Evolutionary conservation across 2,329 filamentous ascomycete species (phyloP).

Genomic region (Colletotrichum eleusines): DNA sequence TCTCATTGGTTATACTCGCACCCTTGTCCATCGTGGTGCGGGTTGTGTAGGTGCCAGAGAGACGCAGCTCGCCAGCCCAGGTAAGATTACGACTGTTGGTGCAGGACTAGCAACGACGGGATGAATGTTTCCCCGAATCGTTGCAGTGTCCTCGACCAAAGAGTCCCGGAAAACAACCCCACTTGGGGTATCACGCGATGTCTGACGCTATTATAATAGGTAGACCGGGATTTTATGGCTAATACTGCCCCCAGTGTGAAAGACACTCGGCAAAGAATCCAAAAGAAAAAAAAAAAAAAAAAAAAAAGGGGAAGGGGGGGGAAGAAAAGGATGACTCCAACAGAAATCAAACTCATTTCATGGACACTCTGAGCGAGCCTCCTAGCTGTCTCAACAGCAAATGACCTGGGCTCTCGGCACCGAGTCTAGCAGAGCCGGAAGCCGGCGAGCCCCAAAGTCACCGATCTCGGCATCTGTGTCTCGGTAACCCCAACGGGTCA

Average conservation of each 20-base stretch:
- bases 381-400: neutral
- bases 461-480: neutral
- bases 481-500: conserved; percentile 23
- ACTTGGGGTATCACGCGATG: neutral
- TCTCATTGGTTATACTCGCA: conserved; percentile 12
- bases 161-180: no score
- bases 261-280: neutral
- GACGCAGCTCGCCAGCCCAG: conserved; percentile 2
- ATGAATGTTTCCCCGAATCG: conserved; percentile 29
- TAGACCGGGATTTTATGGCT: no score
- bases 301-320: no score
- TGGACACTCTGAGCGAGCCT: neutral
- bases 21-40: conserved; percentile 26
- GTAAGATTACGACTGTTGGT: neutral
- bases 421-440: conserved; percentile 5
- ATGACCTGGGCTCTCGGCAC: neutral
- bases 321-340: no score
- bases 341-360: neutral
- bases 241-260: neutral
- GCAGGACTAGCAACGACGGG: neutral
- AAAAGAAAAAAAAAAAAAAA: no score
- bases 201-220: neutral
- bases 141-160: neutral
- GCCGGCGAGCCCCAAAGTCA: neutral
- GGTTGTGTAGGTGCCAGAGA: conserved; percentile 21